A percentile compares a stretch with the other conserved stretches of the same genome.
These are phyloP conservation scores for Cladophialophora immunda DNA, from an alignment of 2,329 filamentous ascomycete genomes.

Conservation along the genomic window DNA sequence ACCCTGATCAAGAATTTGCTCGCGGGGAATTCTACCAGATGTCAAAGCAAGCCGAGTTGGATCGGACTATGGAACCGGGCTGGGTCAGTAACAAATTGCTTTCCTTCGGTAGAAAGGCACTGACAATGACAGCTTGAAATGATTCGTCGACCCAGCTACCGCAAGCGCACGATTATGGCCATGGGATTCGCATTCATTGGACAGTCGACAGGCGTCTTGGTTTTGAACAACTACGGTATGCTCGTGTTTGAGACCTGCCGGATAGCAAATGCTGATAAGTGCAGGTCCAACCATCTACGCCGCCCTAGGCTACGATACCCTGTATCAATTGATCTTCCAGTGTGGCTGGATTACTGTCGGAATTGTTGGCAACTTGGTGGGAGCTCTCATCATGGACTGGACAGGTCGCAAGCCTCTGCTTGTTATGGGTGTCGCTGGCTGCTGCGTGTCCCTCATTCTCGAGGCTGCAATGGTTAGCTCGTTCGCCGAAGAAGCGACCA, in stretches of 20 bases:
- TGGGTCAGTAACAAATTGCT: constrained; percentile 16
- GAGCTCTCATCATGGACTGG: constrained; percentile 35
- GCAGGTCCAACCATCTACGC: constrained; percentile 34
- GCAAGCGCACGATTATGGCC: constrained; percentile 30
- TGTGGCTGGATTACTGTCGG: constrained; percentile 35
- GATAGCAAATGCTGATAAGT: background rate
- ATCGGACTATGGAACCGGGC: constrained; percentile 29
- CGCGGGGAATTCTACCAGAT: constrained; percentile 36
- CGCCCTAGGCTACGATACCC: constrained; percentile 33
- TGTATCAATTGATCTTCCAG: constrained; percentile 33
- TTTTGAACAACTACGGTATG: constrained; percentile 35
- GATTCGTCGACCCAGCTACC: constrained; percentile 18
- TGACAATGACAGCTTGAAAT: constrained; percentile 26
- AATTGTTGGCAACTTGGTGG: constrained; percentile 32
- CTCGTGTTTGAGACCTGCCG: background rate
- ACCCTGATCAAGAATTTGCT: constrained; percentile 33
- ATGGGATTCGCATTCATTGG: constrained; percentile 34
- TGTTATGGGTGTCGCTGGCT: constrained; percentile 38
- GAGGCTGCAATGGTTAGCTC: constrained; percentile 44
- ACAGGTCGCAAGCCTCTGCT: constrained; percentile 43
- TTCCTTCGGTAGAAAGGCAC: background rate
- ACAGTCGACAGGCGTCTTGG: constrained; percentile 31
- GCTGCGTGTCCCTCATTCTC: constrained; percentile 32
- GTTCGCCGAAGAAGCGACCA: constrained; percentile 44
- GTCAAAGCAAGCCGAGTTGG: constrained; percentile 34